phyloP scores from a whole-genome alignment of 495 filamentous ascomycete species.

The Talaromyces nanjingensis region DNA sequence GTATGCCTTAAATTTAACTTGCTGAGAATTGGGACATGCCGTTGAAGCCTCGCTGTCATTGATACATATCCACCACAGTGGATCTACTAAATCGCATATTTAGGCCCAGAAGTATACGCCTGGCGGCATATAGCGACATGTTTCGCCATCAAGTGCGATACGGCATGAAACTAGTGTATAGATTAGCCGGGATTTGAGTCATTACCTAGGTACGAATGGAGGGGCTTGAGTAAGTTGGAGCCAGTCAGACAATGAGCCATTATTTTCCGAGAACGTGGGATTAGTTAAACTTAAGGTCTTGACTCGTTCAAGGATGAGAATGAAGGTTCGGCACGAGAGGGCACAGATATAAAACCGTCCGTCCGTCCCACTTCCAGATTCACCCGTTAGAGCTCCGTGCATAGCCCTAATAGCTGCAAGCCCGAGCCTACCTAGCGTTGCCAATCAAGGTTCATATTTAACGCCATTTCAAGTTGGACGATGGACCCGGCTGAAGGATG shows the following conservation, averaged over 20 bases:
- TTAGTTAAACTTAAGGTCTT: background rate
- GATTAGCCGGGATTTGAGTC: background rate
- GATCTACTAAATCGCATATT: background rate
- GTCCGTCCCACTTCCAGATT: background rate
- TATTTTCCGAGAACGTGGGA: background rate
- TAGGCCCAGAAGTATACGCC: background rate
- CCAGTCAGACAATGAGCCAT: background rate
- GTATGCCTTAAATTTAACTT: background rate
- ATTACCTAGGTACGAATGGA: background rate
- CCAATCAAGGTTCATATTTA: background rate
- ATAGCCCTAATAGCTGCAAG: background rate
- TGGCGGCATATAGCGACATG: background rate
- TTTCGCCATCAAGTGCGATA: background rate
- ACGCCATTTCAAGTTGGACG: background rate
- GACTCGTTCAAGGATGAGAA: background rate
- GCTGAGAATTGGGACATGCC: background rate
- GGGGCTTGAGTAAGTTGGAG: background rate
- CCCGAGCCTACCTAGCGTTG: background rate
- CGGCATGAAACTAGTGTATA: background rate
- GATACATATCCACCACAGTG: background rate
- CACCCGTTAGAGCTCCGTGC: background rate
- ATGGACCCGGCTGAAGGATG: background rate
- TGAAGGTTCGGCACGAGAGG: background rate
- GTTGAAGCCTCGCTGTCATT: background rate
- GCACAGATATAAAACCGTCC: background rate